Evolutionary conservation across 2,329 filamentous ascomycete species (phyloP), one percentile per base, ranked within the genome.

Genomic region (Ascochyta koolunga): DNA sequence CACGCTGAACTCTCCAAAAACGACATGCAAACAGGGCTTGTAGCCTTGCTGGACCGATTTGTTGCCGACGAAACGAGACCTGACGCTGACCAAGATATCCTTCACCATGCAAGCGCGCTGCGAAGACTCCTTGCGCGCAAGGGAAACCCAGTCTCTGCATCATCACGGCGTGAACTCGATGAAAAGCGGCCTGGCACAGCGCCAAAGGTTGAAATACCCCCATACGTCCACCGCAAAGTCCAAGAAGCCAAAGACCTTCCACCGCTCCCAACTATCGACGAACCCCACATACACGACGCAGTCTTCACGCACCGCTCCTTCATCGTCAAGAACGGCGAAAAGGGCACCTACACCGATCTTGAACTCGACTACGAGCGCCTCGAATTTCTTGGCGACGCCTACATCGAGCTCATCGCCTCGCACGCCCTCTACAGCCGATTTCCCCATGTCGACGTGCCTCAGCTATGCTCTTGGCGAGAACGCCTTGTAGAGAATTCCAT

Each of bases 351-450:
- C 24, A 51, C 56, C 3, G 62, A 65, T 22, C 58, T 68, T 11
- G 59, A 56, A 19, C 65, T 68, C 16, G 76, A 80, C 66, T 97
- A 97, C 73, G 93, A 97, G 67, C 84, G 86, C 16, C 84, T 97
- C 6, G 93, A 98, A 74, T 92, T 93, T 77, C 81, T 96, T 7
- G 93, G 93, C 6, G 93, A 98, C 71, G 89, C 90, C 18, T 93
- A 93, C 65, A 79, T 96, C 45, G 89, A 96, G 67, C 77, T 92
- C 45, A 86, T 92, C 40, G 85, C 92, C 5, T 87, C 89, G 0
- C 83, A 86, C 16, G 81, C 96, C 45, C 89, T 98, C 55, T 90
- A 86, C 73, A 79, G 86, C 53, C 89, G 85, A 8, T 95, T 93
- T 66, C 81, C 82, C 1, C 76, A 82, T 11, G 78, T 91, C 9